Base-by-base conservation (phyloP, 2,329 filamentous ascomycete species). In the Sordariomycetes sp. region DNA sequence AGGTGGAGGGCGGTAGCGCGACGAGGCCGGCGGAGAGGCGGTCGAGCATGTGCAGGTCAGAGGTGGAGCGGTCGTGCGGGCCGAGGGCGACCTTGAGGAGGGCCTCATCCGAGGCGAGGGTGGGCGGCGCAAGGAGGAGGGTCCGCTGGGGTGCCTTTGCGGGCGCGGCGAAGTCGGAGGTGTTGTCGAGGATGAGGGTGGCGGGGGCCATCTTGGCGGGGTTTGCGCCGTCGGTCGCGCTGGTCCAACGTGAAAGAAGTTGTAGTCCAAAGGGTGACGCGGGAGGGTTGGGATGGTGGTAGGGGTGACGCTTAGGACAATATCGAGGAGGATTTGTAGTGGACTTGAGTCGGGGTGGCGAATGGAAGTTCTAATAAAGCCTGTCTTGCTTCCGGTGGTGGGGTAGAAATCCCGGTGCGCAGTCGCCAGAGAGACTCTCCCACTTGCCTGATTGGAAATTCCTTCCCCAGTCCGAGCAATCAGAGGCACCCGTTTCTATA, bases 31-130 rank as follows among this genome's bases (percentile, higher is more conserved):
- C 82, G 1, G 89, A 85, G 48, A 99, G 82, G 56, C 94, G 90
- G 75, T 99, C 94, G 61, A 99, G 88, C 94, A 99, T 99, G 72
- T 97, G 94, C 57, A 99, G 79, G 69, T 99, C 94, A 61, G 91
- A 93, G 53, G 81, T 77, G 62, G 80, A 76, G 68, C 90, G 87
- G 71, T 94, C 85, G 75, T 90, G 85, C 59, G 83, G 77, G 60
- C 84, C 78, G 66, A 96, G 82, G 61, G 94, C 78, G 64, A 77
- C 76, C 63, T 84, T 81, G 63, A 97, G 80, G 66, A 85, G 85
- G 64, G 90, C 86, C 64, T 92, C 89, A 72, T 96, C 88, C 58
- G 90, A 84, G 64, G 94, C 87, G 66, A 97, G 82, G 25, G 91
- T 96, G 14, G 94, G 92, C 57, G 94, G 93, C 35, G 93, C 91